phyloP scores from a whole-genome alignment of 2,329 filamentous ascomycete genomes.

The Allantophomopsis lycopodina region DNA sequence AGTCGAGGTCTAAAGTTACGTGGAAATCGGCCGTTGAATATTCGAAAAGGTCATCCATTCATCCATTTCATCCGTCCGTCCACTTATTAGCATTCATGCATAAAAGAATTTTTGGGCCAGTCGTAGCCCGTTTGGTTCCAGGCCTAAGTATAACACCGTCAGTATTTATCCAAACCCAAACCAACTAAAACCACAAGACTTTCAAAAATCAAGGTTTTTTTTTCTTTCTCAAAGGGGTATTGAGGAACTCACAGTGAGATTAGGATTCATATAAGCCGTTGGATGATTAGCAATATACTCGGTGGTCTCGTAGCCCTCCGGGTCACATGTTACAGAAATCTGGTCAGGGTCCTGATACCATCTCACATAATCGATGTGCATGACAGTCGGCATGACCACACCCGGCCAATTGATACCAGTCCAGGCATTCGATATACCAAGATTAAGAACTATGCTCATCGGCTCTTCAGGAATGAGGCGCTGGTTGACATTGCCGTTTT shows the following conservation, averaged over 20 bases:
- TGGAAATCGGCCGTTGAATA: no score
- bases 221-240: no score
- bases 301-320: constrained; percentile 35
- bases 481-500: constrained; percentile 35
- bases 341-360: constrained; percentile 36
- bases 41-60: no score
- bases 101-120: constrained; percentile 16
- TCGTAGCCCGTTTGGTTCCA: constrained; percentile 15
- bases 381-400: constrained; percentile 32
- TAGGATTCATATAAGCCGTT: constrained; percentile 31
- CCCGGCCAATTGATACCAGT: constrained; percentile 27
- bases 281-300: constrained; percentile 32
- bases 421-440: constrained; percentile 36
- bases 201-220: no score
- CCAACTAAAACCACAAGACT: no score
- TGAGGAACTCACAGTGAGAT: constrained; percentile 31
- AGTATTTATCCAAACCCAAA: background rate
- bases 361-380: constrained; percentile 39
- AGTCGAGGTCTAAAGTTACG: no score
- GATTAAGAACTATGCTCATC: constrained; percentile 37
- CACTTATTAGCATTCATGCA: constrained; percentile 6
- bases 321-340: constrained; percentile 36
- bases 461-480: constrained; percentile 35
- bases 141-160: constrained; percentile 6
- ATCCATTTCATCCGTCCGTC: no score